A percentile compares a stretch with the other conserved stretches of the same genome.
Evolutionary conservation across 2,329 filamentous ascomycete species (phyloP).

Genomic region (Talaromyces piceae): DNA sequence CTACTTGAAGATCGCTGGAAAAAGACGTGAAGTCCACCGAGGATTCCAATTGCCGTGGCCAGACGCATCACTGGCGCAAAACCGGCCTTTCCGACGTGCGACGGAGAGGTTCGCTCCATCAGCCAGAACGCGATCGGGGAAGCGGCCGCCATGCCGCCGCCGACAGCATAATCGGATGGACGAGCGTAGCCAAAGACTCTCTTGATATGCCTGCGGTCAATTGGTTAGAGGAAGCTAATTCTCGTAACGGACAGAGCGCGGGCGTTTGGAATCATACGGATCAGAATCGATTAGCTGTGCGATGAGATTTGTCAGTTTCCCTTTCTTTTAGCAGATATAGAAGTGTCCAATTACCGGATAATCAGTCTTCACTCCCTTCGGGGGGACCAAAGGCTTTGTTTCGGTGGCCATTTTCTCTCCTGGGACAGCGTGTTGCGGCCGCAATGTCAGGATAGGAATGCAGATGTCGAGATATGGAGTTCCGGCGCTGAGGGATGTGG

Average conservation of each 20-base stretch:
- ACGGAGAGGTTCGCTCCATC: slow-evolving; percentile 80
- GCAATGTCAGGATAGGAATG: slow-evolving; percentile 1
- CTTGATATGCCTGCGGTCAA: slow-evolving; percentile 68
- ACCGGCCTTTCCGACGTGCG: slow-evolving; percentile 72
- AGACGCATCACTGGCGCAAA: slow-evolving; percentile 79
- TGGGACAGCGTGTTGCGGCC: slow-evolving; percentile 9
- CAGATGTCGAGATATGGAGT: background rate
- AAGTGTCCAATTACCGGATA: slow-evolving; percentile 64
- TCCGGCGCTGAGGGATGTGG: slow-evolving; percentile 1
- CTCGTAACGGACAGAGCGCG: too few species aligned
- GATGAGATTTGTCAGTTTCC: slow-evolving; percentile 8
- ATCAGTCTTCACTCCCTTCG: slow-evolving; percentile 72
- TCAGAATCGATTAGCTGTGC: slow-evolving; percentile 94
- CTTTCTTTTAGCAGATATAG: background rate
- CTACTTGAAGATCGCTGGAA: slow-evolving; percentile 79
- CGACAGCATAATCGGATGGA: slow-evolving; percentile 71
- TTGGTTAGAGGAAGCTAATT: too few species aligned
- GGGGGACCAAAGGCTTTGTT: slow-evolving; percentile 52
- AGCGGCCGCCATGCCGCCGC: slow-evolving; percentile 58
- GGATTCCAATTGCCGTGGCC: slow-evolving; percentile 61
- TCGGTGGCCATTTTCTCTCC: slow-evolving; percentile 30
- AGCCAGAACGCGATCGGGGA: slow-evolving; percentile 67
- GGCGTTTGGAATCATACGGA: slow-evolving; percentile 63
- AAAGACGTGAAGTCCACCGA: slow-evolving; percentile 75
- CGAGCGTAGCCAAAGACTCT: slow-evolving; percentile 84